These are phyloP conservation scores for Candida maesae DNA, from an alignment of 805 yeast species.

Conservation along the genomic window DNA sequence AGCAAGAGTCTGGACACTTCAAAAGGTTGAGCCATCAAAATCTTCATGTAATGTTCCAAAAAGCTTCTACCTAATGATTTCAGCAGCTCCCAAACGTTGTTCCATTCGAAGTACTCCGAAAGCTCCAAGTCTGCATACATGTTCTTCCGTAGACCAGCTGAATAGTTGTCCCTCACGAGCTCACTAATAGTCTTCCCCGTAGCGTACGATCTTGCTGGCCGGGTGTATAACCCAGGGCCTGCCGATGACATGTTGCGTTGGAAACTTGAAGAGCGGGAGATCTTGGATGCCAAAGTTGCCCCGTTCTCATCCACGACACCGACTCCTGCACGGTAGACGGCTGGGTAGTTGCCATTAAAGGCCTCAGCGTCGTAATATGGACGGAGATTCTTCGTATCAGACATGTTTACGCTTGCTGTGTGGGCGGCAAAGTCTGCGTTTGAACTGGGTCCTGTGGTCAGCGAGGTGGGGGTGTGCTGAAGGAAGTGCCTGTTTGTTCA, in stretches of 20 bases:
- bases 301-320: slow-evolving; percentile 53
- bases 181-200: slow-evolving; percentile 19
- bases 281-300: slow-evolving; percentile 36
- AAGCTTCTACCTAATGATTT: slow-evolving; percentile 58
- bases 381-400: slow-evolving; percentile 31
- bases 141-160: slow-evolving; percentile 25
- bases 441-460: too few relatives aligned
- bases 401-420: slow-evolving; percentile 5
- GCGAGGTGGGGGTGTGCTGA: too few relatives aligned
- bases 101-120: slow-evolving; percentile 59
- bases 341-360: slow-evolving; percentile 61
- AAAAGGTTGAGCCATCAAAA: slow-evolving; percentile 79
- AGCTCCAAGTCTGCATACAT: slow-evolving; percentile 51
- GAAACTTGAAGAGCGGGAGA: slow-evolving; percentile 27
- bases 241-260: slow-evolving; percentile 10
- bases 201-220: slow-evolving; percentile 2
- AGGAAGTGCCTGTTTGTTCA: too few relatives aligned
- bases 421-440: too few relatives aligned
- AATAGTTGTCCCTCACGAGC: slow-evolving; percentile 21
- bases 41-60: slow-evolving; percentile 62
- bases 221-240: slow-evolving; percentile 12
- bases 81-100: slow-evolving; percentile 53
- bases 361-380: slow-evolving; percentile 71
- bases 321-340: slow-evolving; percentile 54
- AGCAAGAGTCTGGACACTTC: slow-evolving; percentile 75